Conservation (phyloP, 2,329 filamentous ascomycete species). For the Rutstroemia sp. region DNA sequence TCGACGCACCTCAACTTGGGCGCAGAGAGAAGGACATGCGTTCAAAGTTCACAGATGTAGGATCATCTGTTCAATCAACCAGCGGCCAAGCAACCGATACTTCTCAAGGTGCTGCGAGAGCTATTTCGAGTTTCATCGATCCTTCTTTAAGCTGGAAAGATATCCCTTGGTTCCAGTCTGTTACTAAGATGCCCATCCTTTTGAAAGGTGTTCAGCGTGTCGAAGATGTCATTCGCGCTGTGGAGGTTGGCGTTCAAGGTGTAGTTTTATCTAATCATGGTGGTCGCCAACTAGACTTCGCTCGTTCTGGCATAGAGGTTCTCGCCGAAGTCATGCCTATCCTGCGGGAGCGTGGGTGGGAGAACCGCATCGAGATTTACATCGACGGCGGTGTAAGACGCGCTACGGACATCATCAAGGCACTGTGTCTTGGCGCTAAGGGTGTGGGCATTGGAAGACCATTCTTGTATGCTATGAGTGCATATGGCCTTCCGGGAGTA, state of each 20-base stretch:
- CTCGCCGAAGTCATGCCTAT: slow-evolving; percentile 91
- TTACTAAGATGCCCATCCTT: slow-evolving; percentile 92
- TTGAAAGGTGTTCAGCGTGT: slow-evolving; percentile 95
- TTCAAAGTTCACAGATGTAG: slow-evolving; percentile 77
- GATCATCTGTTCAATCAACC: slow-evolving; percentile 69
- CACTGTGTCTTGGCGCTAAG: slow-evolving; percentile 81
- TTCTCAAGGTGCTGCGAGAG: slow-evolving; percentile 85
- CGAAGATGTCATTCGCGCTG: slow-evolving; percentile 86
- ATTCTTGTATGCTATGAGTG: slow-evolving; percentile 93
- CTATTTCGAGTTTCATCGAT: slow-evolving; percentile 96
- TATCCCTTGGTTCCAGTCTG: slow-evolving; percentile 82
- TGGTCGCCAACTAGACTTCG: slow-evolving; percentile 86
- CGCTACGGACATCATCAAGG: slow-evolving; percentile 92
- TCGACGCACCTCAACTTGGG: slow-evolving; percentile 92
- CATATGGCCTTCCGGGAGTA: slow-evolving; percentile 81
- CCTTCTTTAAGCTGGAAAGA: slow-evolving; percentile 90
- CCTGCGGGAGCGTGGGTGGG: slow-evolving; percentile 63
- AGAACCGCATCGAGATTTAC: slow-evolving; percentile 77
- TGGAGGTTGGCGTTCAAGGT: slow-evolving; percentile 73
- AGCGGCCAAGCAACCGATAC: slow-evolving; percentile 68
- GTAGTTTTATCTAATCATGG: slow-evolving; percentile 96
- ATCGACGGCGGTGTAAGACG: slow-evolving; percentile 86
- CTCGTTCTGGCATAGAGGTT: slow-evolving; percentile 81
- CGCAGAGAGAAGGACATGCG: slow-evolving; percentile 98
- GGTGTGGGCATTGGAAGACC: slow-evolving; percentile 92